phyloP scores from a whole-genome alignment of 805 yeast genomes.

The Candida patagonica region DNA sequence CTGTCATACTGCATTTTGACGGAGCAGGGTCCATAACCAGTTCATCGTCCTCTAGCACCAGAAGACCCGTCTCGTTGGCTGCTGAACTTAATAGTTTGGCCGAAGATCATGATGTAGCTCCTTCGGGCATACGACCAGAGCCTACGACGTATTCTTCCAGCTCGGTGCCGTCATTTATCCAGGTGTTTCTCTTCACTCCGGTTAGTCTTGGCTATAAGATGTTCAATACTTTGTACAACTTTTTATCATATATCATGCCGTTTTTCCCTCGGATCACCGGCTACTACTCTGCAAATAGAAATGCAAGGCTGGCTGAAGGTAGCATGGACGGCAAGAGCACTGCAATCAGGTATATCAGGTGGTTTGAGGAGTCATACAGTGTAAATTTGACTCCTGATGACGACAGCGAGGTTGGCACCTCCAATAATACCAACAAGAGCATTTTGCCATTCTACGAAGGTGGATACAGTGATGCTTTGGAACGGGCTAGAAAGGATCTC shows the following conservation, averaged over 20 bases:
- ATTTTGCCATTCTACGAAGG: conserved; percentile 47
- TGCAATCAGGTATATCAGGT: conserved; percentile 42
- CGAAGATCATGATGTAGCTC: conserved; percentile 11
- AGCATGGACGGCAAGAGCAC: conserved; percentile 43
- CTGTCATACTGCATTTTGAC: conserved; percentile 15
- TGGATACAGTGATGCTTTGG: conserved; percentile 73
- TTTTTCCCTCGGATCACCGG: conserved; percentile 30
- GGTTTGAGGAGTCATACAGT: conserved; percentile 40
- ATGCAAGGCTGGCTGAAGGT: conserved; percentile 29
- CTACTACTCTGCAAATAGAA: conserved; percentile 31
- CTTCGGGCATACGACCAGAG: conserved; percentile 23
- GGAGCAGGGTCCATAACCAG: conserved; percentile 22
- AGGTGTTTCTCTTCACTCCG: conserved; percentile 28
- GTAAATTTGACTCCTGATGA: conserved; percentile 4
- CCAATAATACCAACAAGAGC: conserved; percentile 21
- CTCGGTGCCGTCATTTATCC: conserved; percentile 22
- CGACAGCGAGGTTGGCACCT: conserved; percentile 45
- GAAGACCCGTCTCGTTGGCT: conserved; percentile 11
- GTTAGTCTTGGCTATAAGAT: conserved; percentile 26
- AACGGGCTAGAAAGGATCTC: conserved; percentile 56
- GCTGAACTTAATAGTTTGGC: conserved; percentile 9
- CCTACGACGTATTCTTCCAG: conserved; percentile 20
- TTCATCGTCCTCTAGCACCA: conserved; percentile 14
- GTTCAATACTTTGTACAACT: conserved; percentile 21
- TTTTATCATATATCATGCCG: conserved; percentile 29